Percentiles rank a stretch among this genome's conserved stretches.
Conservation (phyloP, 2,329 filamentous ascomycete genomes). For the Hirsutella rhossiliensis region DNA sequence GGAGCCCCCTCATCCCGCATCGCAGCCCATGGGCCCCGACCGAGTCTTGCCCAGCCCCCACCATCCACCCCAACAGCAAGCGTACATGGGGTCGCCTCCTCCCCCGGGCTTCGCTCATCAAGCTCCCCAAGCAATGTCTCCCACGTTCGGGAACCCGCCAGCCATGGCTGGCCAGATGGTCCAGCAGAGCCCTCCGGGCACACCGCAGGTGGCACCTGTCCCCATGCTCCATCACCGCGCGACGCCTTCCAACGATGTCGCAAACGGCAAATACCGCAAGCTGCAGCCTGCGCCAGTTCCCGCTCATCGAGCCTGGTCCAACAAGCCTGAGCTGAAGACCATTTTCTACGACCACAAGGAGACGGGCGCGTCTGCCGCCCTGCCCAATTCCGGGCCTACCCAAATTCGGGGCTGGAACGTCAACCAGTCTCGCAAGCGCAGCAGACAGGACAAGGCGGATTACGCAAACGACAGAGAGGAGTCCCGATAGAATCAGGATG, state of each 20-base stretch:
- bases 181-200: constrained; percentile 25
- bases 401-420: constrained; percentile 46
- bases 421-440: constrained; percentile 25
- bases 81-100: constrained; percentile 23
- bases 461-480: constrained; percentile 22
- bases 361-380: constrained; percentile 39
- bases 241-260: constrained; percentile 24
- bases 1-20: constrained; percentile 16
- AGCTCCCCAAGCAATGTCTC: constrained; percentile 20
- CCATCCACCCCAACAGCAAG: constrained; percentile 10
- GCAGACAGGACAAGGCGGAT: constrained; percentile 20
- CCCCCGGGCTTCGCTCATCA: constrained; percentile 13
- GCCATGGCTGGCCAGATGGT: constrained; percentile 16
- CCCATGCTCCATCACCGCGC: constrained; percentile 23
- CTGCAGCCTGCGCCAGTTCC: constrained; percentile 46
- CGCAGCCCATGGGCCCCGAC: constrained; percentile 16
- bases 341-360: constrained; percentile 50
- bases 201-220: constrained; percentile 16
- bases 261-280: constrained; percentile 39
- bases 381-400: constrained; percentile 43
- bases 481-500: constrained; percentile 23
- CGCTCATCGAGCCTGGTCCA: constrained; percentile 33
- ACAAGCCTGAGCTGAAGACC: constrained; percentile 42
- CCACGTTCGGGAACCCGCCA: constrained; percentile 21
- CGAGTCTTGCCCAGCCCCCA: constrained; percentile 23